Evolutionary conservation across 1,284 basidiomycete species (phyloP).

Genomic region (Sanguinoderma infundibulare): DNA sequence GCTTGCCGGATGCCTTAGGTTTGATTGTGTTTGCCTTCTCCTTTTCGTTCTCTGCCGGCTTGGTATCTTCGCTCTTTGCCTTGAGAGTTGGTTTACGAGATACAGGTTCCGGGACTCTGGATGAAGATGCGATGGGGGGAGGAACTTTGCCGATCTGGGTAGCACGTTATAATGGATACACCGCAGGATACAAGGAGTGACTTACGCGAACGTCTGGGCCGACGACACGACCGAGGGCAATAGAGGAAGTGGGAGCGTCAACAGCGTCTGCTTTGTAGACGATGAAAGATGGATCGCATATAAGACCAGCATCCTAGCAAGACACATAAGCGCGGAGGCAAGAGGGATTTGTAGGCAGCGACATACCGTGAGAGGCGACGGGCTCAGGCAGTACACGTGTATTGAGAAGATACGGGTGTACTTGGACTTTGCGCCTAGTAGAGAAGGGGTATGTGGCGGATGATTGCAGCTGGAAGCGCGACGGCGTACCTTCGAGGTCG

Average conservation of each 20-base stretch:
- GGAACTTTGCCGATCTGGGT: constrained; percentile 26
- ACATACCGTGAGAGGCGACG: constrained; percentile 60
- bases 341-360: not conserved
- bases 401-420: constrained; percentile 55
- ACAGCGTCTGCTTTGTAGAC: constrained; percentile 55
- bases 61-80: constrained; percentile 27
- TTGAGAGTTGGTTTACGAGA: constrained; percentile 23
- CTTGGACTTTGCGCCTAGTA: constrained; percentile 50
- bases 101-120: constrained; percentile 31
- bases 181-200: not conserved
- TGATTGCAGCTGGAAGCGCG: not conserved
- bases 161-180: not conserved
- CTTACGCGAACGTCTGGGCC: constrained; percentile 55
- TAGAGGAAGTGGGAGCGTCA: constrained; percentile 46
- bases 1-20: constrained; percentile 55
- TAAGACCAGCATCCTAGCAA: constrained; percentile 61
- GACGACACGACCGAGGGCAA: constrained; percentile 53
- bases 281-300: constrained; percentile 53
- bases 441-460: not conserved
- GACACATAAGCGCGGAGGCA: not conserved
- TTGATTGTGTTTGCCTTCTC: constrained; percentile 36
- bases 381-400: constrained; percentile 71
- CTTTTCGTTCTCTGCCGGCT: constrained; percentile 20
- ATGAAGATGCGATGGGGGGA: constrained; percentile 26
- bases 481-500: constrained; percentile 60